A percentile compares a stretch with the other conserved stretches of the same genome.
These are phyloP conservation scores for Backusella tarrabulga DNA, from an alignment of 192 early-diverging fungal species.

Conservation along the genomic window DNA sequence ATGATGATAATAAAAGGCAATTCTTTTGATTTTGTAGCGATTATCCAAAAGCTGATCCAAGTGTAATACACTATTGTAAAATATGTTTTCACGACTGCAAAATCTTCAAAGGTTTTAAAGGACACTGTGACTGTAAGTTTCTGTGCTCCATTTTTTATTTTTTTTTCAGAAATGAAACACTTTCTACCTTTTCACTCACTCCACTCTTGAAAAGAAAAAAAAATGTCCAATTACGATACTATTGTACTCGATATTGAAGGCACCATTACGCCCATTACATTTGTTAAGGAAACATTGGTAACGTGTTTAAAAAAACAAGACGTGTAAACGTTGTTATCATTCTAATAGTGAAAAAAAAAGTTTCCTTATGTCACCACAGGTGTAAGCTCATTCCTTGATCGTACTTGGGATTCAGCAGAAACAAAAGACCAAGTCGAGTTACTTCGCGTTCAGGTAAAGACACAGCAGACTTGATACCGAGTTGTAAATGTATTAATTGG, in stretches of 20 bases:
- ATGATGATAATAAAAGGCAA: too few relatives aligned
- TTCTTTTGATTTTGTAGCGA: too few relatives aligned
- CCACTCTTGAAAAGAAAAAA: neutral
- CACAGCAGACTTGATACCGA: neutral
- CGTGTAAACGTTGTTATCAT: neutral
- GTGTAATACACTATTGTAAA: too few relatives aligned
- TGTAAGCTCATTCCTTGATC: conserved; percentile 64
- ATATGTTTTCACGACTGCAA: too few relatives aligned
- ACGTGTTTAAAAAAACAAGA: neutral
- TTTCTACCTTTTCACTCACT: neutral
- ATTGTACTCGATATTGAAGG: conserved; percentile 92
- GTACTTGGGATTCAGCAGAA: conserved; percentile 45
- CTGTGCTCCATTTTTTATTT: neutral
- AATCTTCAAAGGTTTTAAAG: neutral
- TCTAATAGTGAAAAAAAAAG: conserved; percentile 23
- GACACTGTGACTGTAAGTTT: neutral
- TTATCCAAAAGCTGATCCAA: too few relatives aligned
- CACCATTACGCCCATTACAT: conserved; percentile 95
- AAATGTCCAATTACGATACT: conserved; percentile 41
- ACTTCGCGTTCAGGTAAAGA: conserved; percentile 51
- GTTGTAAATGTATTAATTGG: neutral
- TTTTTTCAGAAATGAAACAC: neutral
- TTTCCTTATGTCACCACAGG: conserved; percentile 84
- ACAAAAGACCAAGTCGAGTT: conserved; percentile 43
- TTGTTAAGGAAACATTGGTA: conserved; percentile 88